Base-by-base conservation (phyloP, 352 stramenopile species). In the Globisporangium megalacanthum region DNA sequence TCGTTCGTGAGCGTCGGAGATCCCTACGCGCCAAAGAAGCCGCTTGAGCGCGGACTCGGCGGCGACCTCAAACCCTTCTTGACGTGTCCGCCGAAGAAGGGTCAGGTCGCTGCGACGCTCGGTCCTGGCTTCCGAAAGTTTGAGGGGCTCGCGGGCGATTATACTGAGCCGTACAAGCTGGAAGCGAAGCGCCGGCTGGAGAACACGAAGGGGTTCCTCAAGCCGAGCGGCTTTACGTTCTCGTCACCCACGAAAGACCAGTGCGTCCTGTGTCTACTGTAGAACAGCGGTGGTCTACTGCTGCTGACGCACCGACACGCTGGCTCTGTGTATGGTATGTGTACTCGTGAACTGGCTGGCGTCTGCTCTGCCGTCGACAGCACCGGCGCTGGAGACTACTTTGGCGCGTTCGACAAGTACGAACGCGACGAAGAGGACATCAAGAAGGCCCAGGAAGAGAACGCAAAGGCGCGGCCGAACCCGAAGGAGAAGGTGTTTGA, bases 61-160 rank as follows among this genome's bases (percentile, higher is more conserved):
- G 77, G 72, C 13, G 70, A 80, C 33, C 68, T 72, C 20, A 92
- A 89, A 64, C 79, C 79, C 4, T 92, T 92, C 65, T 67, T 88
- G 11, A 92, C 82, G 10, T 86, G 74, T 64, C 77, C 77, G 9
- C 64, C 77, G 25, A 92, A 92, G 60, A 79, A 75, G 45, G 80
- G 80, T 8, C 69, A 82, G 47, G 62, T 75, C 1, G 76, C 68
- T 8, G 75, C 78, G 22, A 89, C 81, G 11, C 83, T 89, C 65
- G 80, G 77, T 33, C 77, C 79, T 0, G 77, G 77, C 0, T 77
- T 75, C 36, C 66, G 75, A 31, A 92, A 92, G 54, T 82, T 79
- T 60, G 79, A 89, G 11, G 73, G 73, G 3, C 55, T 89, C 9
- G 57, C 68, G 8, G 83, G 78, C 36, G 70, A 83, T 56, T 92